Base-by-base conservation (phyloP, 2,329 filamentous ascomycete species). In the Aspergillus aculeatinus region DNA sequence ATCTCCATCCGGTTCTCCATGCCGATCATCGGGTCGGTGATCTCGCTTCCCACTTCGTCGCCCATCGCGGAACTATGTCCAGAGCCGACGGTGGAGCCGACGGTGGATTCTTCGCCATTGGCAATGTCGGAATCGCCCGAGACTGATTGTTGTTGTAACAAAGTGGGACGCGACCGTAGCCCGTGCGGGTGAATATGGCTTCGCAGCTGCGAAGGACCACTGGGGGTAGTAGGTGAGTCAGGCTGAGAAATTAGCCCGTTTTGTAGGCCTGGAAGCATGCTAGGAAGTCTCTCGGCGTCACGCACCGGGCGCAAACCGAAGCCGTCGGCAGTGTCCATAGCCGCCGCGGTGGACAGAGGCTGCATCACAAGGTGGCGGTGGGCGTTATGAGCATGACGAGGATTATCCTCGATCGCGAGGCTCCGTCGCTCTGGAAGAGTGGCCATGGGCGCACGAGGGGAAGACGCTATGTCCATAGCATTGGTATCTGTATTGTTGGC, bases 111-210 rank as follows among this genome's bases (percentile, higher is more conserved):
- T 64, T 98, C 94, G 11, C 88, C 87, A 70, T 92, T 91, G 63
- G 89, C 84, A 73, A 97, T 94, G 70, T 98, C 93, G 7, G 88
- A 87, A 66, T 96, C 94, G 5, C 87, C 90, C n/a, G 90, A 95
- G 53, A 84, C 84, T 19, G 94, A 97, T 63, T 89, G 86, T 71
- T 96, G 92, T 70, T 97, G 94, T 60, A 92, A 87, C 67, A 97
- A 95, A 0, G 92, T 92, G 35, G 92, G 92, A 39, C 93, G 86
- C 68, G 91, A 84, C 55, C 89, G 83, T n/a, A 44, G 39, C 60
- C 87, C 82, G 82, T 79, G 65, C 79, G 82, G 50, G 77, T 82
- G 62, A 79, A 85, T 60, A 82, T 69, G 81, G 75, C 61, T 83
- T 72, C 77, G 89, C 53, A 81, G 78, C 57, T 77, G 87, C 27